Conservation (phyloP, 2,329 filamentous ascomycete species). For the Xylariaceae sp. region DNA sequence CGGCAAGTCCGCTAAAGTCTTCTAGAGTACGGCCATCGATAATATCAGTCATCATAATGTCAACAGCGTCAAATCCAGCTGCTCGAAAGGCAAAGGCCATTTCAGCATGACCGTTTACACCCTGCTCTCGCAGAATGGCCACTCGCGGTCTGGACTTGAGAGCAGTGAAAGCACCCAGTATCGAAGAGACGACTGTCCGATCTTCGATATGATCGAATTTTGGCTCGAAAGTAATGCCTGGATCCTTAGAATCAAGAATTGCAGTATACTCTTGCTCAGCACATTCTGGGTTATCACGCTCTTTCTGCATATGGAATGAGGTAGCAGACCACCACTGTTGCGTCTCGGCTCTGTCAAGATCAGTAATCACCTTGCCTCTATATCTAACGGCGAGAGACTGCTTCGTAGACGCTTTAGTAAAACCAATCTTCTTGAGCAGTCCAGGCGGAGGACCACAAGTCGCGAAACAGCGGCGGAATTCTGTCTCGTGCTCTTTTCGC, state of each 20-base stretch:
- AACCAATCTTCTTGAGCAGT: slow-evolving; percentile 79
- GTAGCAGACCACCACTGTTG: slow-evolving; percentile 88
- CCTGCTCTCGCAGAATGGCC: slow-evolving; percentile 91
- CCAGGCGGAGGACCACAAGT: slow-evolving; percentile 81
- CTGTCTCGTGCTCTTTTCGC: slow-evolving; percentile 74
- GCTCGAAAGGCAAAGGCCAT: slow-evolving; percentile 92
- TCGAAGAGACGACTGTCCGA: too few species aligned
- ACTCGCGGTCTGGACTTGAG: slow-evolving; percentile 63
- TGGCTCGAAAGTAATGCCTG: slow-evolving; percentile 80
- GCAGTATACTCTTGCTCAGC: slow-evolving; percentile 78
- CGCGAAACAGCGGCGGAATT: slow-evolving; percentile 86
- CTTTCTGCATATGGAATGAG: slow-evolving; percentile 84
- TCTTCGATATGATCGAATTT: slow-evolving; percentile 76
- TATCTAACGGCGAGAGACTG: slow-evolving; percentile 76
- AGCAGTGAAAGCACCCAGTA: slow-evolving; percentile 63
- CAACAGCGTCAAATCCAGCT: slow-evolving; percentile 86
- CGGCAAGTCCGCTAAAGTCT: slow-evolving; percentile 82
- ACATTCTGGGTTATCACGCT: slow-evolving; percentile 82
- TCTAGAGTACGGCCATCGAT: slow-evolving; percentile 73
- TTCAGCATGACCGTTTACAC: slow-evolving; percentile 93
- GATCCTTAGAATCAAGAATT: slow-evolving; percentile 70
- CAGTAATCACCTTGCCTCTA: slow-evolving; percentile 63
- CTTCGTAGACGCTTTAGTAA: slow-evolving; percentile 63
- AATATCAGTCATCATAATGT: slow-evolving; percentile 96
- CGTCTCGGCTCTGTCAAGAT: slow-evolving; percentile 65